Percentiles rank a stretch among this genome's conserved stretches.
phyloP scores from a whole-genome alignment of 2,329 filamentous ascomycete species.

The Pezizomycotina sp. region DNA sequence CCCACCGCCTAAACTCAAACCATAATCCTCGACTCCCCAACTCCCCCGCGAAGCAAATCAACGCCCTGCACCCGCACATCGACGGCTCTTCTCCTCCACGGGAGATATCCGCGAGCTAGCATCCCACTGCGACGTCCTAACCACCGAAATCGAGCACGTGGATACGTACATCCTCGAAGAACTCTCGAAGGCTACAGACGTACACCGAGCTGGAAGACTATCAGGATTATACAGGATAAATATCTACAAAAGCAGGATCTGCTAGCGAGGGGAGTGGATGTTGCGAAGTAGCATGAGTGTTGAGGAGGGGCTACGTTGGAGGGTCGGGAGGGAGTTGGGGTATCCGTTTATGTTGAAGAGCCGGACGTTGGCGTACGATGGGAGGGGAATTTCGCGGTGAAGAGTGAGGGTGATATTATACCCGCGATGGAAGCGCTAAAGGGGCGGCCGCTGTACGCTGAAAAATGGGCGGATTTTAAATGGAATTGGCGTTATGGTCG shows the following conservation, averaged over 20 bases:
- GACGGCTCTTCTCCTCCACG: constrained; percentile 76
- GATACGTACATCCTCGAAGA: constrained; percentile 80
- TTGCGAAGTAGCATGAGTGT: constrained; percentile 54
- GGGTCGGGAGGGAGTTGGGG: constrained; percentile 47
- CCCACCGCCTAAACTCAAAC: constrained; percentile 57
- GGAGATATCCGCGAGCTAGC: constrained; percentile 68
- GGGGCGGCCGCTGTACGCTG: constrained; percentile 61
- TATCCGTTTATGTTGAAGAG: constrained; percentile 89
- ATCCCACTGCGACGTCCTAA: constrained; percentile 58
- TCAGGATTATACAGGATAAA: constrained; percentile 86
- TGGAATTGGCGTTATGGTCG: constrained; percentile 90
- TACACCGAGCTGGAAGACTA: constrained; percentile 69
- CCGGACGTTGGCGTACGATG: constrained; percentile 79
- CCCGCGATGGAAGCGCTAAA: constrained; percentile 54
- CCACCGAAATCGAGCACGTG: constrained; percentile 90
- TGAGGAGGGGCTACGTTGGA: constrained; percentile 45
- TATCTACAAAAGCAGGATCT: constrained; percentile 76
- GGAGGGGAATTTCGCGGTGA: constrained; percentile 56
- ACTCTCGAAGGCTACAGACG: constrained; percentile 46
- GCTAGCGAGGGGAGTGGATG: constrained; percentile 47
- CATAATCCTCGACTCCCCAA: too few relatives aligned
- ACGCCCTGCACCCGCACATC: constrained; percentile 56
- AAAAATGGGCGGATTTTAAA: constrained; percentile 74
- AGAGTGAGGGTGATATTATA: constrained; percentile 41
- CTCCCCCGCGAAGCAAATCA: constrained; percentile 73